Conservation (phyloP, 768 basidiomycete species). For the Obba rivulosa region DNA sequence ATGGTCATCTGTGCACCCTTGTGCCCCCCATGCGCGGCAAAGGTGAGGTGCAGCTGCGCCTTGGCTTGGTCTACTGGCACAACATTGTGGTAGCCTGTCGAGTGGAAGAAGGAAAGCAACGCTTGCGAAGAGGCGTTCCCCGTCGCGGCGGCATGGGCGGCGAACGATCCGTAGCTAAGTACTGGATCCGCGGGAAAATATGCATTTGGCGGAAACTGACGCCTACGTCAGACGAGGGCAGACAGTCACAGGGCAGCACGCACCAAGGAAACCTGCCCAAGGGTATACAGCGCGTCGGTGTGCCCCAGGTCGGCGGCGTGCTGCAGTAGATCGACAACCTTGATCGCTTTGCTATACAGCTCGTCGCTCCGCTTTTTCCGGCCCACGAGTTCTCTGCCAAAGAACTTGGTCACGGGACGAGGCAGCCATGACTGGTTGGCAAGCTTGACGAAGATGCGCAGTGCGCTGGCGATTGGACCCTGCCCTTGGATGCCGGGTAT, state of each 20-base stretch:
- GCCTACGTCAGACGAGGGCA: neutral
- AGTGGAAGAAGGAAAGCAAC: constrained; percentile 80
- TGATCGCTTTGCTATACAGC: constrained; percentile 64
- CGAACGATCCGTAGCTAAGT: constrained; percentile 59
- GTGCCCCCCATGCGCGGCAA: constrained; percentile 84
- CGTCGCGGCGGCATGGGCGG: constrained; percentile 56
- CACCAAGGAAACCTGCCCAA: constrained; percentile 66
- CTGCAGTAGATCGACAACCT: constrained; percentile 74
- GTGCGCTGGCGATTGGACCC: constrained; percentile 64
- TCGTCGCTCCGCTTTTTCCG: constrained; percentile 60
- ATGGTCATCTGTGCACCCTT: constrained; percentile 89
- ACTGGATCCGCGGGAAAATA: constrained; percentile 59
- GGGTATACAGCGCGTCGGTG: constrained; percentile 62
- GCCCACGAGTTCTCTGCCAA: constrained; percentile 32
- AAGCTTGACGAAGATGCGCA: constrained; percentile 65
- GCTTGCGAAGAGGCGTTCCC: constrained; percentile 89
- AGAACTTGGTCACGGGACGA: constrained; percentile 34
- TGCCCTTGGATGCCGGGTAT: constrained; percentile 72
- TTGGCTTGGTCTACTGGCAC: constrained; percentile 67
- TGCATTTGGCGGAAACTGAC: constrained; percentile 67
- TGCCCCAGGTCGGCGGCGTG: constrained; percentile 80
- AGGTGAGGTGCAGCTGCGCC: constrained; percentile 90
- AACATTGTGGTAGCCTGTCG: constrained; percentile 72
- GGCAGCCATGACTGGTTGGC: constrained; percentile 54
- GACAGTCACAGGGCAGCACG: constrained; percentile 18